A percentile compares a stretch with the other conserved stretches of the same genome.
Evolutionary conservation across 169 alveolate species (phyloP).

Genomic region (Babesia sp.): DNA sequence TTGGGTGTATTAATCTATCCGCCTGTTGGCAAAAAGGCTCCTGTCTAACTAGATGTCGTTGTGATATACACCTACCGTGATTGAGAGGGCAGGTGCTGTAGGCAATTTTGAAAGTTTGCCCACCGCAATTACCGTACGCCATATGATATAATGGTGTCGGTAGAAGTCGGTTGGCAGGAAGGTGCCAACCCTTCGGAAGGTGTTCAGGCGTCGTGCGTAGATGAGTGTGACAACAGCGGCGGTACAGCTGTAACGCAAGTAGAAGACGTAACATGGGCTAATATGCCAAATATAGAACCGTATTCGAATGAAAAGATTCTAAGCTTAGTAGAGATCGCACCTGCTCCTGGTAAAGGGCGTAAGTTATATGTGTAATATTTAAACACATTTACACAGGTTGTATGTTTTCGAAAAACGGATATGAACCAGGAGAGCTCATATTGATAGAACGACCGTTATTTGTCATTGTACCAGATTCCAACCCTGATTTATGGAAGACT

Average conservation of each 20-base stretch:
- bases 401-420: constrained; percentile 69
- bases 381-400: constrained; percentile 56
- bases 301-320: constrained; percentile 63
- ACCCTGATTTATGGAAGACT: constrained; percentile 70
- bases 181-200: background rate
- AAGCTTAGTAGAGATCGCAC: constrained; percentile 73
- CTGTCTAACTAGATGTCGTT: no score
- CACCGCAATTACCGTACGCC: background rate
- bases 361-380: background rate
- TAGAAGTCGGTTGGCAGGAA: background rate
- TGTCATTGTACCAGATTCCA: constrained; percentile 74
- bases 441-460: constrained; percentile 80
- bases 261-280: background rate
- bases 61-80: no score
- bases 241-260: no score
- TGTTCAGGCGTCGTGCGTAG: background rate
- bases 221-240: background rate
- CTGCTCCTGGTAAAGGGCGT: constrained; percentile 80
- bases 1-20: no score
- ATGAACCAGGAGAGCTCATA: constrained; percentile 80
- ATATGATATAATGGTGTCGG: background rate
- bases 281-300: background rate
- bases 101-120: no score
- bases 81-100: no score
- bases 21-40: no score